These are phyloP conservation scores for Capsicum pubescens DNA, from an alignment of 257 asterid species.

Conservation along the genomic window DNA sequence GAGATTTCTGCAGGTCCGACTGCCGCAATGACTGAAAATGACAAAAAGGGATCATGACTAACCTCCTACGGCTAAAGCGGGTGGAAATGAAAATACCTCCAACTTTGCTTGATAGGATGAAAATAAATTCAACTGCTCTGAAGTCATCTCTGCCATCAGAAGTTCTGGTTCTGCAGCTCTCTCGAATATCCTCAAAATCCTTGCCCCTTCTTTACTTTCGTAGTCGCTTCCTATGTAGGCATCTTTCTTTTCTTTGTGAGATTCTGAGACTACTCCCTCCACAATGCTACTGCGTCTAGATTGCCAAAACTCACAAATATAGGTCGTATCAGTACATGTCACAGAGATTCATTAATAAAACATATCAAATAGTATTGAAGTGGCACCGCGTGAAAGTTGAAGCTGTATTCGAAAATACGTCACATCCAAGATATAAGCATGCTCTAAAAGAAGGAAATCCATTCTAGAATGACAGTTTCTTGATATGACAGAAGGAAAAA, in stretches of 20 bases:
- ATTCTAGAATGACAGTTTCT: not conserved
- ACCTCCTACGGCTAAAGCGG: slow-evolving; percentile 19
- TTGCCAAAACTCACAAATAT: not conserved
- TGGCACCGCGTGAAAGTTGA: not conserved
- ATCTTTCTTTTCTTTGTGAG: slow-evolving; percentile 58
- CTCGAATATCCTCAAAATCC: slow-evolving; percentile 85
- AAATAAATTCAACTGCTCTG: slow-evolving; percentile 77
- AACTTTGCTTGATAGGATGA: slow-evolving; percentile 77
- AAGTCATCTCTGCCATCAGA: slow-evolving; percentile 96
- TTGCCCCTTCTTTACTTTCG: slow-evolving; percentile 94
- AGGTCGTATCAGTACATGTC: slow-evolving; percentile 26
- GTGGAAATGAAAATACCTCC: slow-evolving; percentile 63
- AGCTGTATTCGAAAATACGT: not conserved
- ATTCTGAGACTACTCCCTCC: slow-evolving; percentile 79
- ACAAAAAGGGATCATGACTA: slow-evolving; percentile 30
- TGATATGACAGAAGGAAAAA: not conserved
- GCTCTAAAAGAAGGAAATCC: not conserved
- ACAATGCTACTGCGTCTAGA: slow-evolving; percentile 69
- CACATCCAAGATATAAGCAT: not conserved
- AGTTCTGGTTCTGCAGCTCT: slow-evolving; percentile 95
- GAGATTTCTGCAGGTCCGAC: slow-evolving; percentile 63
- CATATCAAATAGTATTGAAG: slow-evolving; percentile 20
- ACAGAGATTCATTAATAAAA: slow-evolving; percentile 17
- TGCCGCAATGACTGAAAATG: slow-evolving; percentile 64
- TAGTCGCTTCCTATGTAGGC: slow-evolving; percentile 50